A percentile compares a stretch with the other conserved stretches of the same genome.
phyloP scores from a whole-genome alignment of 1,284 basidiomycete species.

The Sporisorium scitamineum region DNA sequence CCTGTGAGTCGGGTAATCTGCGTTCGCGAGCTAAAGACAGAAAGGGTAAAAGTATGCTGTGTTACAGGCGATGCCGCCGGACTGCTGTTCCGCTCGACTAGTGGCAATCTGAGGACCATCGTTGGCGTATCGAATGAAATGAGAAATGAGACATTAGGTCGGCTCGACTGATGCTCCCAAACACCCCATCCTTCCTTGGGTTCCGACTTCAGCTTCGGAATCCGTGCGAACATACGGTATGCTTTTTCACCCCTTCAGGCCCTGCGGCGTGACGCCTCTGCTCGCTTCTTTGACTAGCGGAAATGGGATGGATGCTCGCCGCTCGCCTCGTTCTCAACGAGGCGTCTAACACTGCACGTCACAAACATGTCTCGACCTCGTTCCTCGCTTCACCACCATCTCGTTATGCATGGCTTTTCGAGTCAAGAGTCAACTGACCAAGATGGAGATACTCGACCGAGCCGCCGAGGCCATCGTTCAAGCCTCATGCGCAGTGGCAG shows the following conservation, averaged over 20 bases:
- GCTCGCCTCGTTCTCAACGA: constrained; percentile 22
- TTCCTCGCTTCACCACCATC: neutral
- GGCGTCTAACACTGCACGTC: constrained; percentile 26
- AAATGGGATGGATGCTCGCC: neutral
- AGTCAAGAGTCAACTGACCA: neutral
- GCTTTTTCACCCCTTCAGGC: neutral
- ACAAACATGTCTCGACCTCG: neutral
- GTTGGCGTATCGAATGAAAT: neutral
- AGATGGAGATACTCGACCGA: neutral
- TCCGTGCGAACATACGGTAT: neutral
- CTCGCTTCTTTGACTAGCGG: neutral
- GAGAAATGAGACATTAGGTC: too few species aligned
- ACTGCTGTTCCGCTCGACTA: neutral
- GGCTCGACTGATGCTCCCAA: too few species aligned
- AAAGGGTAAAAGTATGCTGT: too few species aligned
- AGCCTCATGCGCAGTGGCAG: neutral
- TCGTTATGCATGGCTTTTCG: neutral
- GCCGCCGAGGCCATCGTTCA: neutral
- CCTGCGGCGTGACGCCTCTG: neutral
- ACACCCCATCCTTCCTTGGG: too few species aligned
- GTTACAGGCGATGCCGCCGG: neutral
- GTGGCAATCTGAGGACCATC: neutral
- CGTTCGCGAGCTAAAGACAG: neutral
- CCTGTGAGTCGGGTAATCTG: neutral
- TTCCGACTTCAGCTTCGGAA: neutral